A percentile compares a stretch with the other conserved stretches of the same genome.
Evolutionary conservation across 768 basidiomycete species (phyloP).

Genomic region (Tremella yokohamensis): DNA sequence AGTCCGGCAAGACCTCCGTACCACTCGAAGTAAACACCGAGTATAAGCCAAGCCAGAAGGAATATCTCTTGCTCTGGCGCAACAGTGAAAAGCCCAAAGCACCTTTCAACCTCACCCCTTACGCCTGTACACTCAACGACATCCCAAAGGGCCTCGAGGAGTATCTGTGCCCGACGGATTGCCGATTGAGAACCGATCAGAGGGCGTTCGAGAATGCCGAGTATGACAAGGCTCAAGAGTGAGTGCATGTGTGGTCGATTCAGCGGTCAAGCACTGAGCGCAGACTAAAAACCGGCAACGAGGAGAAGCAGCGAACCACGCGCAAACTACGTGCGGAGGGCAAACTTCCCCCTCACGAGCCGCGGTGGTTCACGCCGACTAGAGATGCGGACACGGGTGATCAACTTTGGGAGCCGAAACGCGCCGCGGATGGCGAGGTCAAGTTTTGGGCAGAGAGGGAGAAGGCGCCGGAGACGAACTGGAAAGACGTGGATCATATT

Average conservation of each 20-base stretch:
- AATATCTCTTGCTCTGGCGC: constrained; percentile 84
- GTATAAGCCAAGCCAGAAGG: constrained; percentile 53
- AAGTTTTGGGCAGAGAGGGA: constrained; percentile 85
- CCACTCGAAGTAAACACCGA: constrained; percentile 37
- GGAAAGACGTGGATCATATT: constrained; percentile 73
- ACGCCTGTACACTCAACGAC: constrained; percentile 86
- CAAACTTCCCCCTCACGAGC: constrained; percentile 63
- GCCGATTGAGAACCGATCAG: constrained; percentile 86
- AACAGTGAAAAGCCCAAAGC: constrained; percentile 77
- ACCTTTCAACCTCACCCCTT: constrained; percentile 94
- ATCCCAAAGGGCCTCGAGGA: constrained; percentile 68
- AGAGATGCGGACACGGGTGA: constrained; percentile 87
- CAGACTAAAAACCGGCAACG: constrained; percentile 52
- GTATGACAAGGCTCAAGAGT: constrained; percentile 73
- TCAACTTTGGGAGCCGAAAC: constrained; percentile 73
- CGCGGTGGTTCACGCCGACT: constrained; percentile 81
- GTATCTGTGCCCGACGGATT: constrained; percentile 83
- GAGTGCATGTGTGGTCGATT: constrained; percentile 46
- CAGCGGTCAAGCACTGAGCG: background rate
- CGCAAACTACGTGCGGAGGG: constrained; percentile 74
- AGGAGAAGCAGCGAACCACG: constrained; percentile 75
- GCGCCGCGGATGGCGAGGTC: constrained; percentile 56
- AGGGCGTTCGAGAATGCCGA: constrained; percentile 88
- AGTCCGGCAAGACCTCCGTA: constrained; percentile 57
- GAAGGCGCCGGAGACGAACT: constrained; percentile 52